Base-by-base conservation (phyloP, 1,284 basidiomycete species). In the Ustilago xerochloae region DNA sequence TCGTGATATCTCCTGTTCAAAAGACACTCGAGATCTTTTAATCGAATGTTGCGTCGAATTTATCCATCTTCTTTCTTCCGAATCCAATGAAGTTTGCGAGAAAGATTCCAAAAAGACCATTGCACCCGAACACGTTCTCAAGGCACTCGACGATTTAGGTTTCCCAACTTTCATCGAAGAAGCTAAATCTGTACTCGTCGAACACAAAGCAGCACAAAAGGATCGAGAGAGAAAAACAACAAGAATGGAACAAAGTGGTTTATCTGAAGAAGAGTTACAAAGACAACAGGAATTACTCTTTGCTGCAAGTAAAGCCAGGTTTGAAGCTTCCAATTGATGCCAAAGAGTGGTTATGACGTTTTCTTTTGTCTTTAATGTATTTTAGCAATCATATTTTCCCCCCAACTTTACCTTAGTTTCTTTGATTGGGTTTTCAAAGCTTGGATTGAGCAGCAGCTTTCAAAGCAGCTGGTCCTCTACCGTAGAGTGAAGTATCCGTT, bases 1-100 rank as follows among this genome's bases (percentile, higher is more conserved):
- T 15, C 89, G 87, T 69, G 96, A 97, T 77, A 88, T 97, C n/a
- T 88, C 90, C 26, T 97, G 94, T 83, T 90, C 95, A 29, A 97
- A 97, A 85, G 96, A 98, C 77, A 96, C 95, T 62, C 91, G 94
- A 81, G 96, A 98, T 87, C 86, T 98, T 62, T 91, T 99, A 51
- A 94, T 96, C 85, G 94, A 98, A 86, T 97, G 94, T 84, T 98
- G 96, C 89, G 93, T 97, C 89, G 96, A 99, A 88, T 99, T 98
- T 86, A 96, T 99, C 78, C 93, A 97, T 84, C 87, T 99, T 83
- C 92, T 99, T 82, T 97, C 97, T 15, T 95, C 95, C 7, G 94
- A 98, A 85, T 92, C 95, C 54, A 99, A 99, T 86, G 94, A 97
- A 77, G 93, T 97, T 63, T 99, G 97, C 85, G 97, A 99, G 83